phyloP scores from a whole-genome alignment of 495 filamentous ascomycete species.

The Daldinia vernicosa region DNA sequence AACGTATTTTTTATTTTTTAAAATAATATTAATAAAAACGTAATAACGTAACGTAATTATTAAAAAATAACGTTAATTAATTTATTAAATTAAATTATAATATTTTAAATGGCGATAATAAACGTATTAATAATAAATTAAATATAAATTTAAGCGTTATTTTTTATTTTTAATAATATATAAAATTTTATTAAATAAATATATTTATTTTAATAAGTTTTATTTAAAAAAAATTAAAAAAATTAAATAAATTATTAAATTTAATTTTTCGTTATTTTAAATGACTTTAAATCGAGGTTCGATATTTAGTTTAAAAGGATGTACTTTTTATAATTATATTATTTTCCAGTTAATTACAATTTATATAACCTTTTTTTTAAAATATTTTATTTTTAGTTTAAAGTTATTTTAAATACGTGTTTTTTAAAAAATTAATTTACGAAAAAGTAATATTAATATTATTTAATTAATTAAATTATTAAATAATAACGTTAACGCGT shows the following conservation, averaged over 20 bases:
- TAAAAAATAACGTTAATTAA: not conserved
- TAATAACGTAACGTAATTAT: not conserved
- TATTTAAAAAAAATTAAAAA: not conserved
- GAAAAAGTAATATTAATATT: too few relatives aligned
- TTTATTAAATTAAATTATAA: not conserved
- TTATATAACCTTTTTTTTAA: too few relatives aligned
- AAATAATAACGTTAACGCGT: too few relatives aligned
- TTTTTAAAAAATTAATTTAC: too few relatives aligned
- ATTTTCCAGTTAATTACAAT: too few relatives aligned
- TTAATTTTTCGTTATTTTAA: too few relatives aligned
- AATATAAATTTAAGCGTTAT: not conserved
- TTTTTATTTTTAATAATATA: not conserved
- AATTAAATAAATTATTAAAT: not conserved
- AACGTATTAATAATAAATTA: not conserved
- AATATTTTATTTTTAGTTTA: too few relatives aligned
- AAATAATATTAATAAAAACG: not conserved
- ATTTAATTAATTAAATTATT: too few relatives aligned
- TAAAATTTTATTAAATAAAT: not conserved
- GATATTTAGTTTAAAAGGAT: too few relatives aligned
- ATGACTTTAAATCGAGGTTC: too few relatives aligned
- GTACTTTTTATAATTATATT: too few relatives aligned
- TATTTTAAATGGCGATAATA: not conserved
- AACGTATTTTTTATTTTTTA: not conserved
- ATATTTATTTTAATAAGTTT: not conserved
- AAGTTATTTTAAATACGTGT: too few relatives aligned